Conservation (phyloP, 306 rosid genomes). For the Pyrus betulifolia region DNA sequence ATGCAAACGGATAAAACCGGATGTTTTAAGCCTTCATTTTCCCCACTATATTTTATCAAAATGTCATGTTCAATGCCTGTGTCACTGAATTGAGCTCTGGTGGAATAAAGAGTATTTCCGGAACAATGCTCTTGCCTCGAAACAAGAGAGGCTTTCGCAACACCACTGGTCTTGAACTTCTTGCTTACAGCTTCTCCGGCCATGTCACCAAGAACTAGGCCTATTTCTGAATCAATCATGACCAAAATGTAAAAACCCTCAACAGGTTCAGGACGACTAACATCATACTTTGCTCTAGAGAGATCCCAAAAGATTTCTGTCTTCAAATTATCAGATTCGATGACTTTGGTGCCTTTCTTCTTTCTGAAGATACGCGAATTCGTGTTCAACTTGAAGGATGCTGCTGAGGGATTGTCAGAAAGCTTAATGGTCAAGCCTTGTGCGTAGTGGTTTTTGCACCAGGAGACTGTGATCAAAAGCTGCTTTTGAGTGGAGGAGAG, state of each 20-base stretch:
- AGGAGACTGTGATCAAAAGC: slow-evolving; percentile 44
- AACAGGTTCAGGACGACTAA: slow-evolving; percentile 66
- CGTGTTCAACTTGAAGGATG: slow-evolving; percentile 60
- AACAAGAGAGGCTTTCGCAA: slow-evolving; percentile 34
- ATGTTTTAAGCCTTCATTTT: slow-evolving; percentile 37
- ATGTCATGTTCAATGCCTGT: slow-evolving; percentile 59
- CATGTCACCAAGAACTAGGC: slow-evolving; percentile 48
- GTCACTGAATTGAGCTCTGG: slow-evolving; percentile 65
- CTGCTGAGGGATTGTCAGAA: slow-evolving; percentile 30
- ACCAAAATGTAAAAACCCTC: slow-evolving; percentile 51
- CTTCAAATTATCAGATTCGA: slow-evolving; percentile 41
- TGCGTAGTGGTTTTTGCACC: slow-evolving; percentile 52
- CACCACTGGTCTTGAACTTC: slow-evolving; percentile 27
- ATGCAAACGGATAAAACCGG: slow-evolving; percentile 51
- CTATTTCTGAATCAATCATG: slow-evolving; percentile 52
- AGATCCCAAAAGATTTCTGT: slow-evolving; percentile 80
- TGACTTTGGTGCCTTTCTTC: slow-evolving; percentile 55
- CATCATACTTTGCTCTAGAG: slow-evolving; percentile 52
- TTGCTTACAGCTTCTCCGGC: slow-evolving; percentile 32
- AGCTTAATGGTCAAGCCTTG: slow-evolving; percentile 56
- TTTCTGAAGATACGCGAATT: slow-evolving; percentile 62
- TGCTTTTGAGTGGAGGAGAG: slow-evolving; percentile 41
- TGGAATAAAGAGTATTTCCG: slow-evolving; percentile 51
- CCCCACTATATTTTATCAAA: slow-evolving; percentile 57
- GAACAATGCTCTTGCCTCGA: slow-evolving; percentile 66